Conservation (phyloP, 805 yeast species). For the Debaryomyces tyrocola region DNA sequence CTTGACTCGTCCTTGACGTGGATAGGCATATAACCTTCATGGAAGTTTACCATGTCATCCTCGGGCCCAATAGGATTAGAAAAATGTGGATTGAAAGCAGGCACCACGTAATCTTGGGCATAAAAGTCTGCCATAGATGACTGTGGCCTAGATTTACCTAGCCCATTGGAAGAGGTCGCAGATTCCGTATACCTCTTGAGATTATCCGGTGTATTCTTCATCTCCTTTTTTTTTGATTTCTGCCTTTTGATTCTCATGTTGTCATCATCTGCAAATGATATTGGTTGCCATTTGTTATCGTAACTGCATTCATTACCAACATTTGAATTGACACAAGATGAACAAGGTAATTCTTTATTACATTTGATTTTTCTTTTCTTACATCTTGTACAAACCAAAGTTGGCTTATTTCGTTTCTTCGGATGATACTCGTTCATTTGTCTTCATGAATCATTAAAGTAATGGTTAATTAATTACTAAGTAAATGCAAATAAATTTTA, state of each 20-base stretch:
- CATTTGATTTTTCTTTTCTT: constrained; percentile 33
- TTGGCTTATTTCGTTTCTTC: constrained; percentile 30
- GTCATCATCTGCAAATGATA: background rate
- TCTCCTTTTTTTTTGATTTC: too few species aligned
- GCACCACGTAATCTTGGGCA: too few species aligned
- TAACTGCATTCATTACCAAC: background rate
- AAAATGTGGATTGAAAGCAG: background rate
- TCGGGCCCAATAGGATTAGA: constrained; percentile 4
- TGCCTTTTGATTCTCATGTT: too few species aligned
- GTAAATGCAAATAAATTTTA: too few species aligned
- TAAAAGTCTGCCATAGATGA: too few species aligned
- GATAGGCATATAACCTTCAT: constrained; percentile 41
- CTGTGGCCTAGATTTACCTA: too few species aligned
- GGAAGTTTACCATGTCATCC: constrained; percentile 37
- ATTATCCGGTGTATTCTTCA: too few species aligned
- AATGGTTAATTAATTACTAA: too few species aligned
- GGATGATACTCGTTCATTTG: background rate
- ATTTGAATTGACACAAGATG: constrained; percentile 26
- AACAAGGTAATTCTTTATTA: constrained; percentile 36
- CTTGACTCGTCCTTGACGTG: constrained; percentile 26
- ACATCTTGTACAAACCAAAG: constrained; percentile 36
- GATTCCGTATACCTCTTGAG: too few species aligned
- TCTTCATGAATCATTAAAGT: too few species aligned
- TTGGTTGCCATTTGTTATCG: background rate
- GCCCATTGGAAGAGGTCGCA: too few species aligned